A percentile compares a stretch with the other conserved stretches of the same genome.
phyloP scores from a whole-genome alignment of 371 early-diverging fungal species.

The Mortierella polycephala region DNA sequence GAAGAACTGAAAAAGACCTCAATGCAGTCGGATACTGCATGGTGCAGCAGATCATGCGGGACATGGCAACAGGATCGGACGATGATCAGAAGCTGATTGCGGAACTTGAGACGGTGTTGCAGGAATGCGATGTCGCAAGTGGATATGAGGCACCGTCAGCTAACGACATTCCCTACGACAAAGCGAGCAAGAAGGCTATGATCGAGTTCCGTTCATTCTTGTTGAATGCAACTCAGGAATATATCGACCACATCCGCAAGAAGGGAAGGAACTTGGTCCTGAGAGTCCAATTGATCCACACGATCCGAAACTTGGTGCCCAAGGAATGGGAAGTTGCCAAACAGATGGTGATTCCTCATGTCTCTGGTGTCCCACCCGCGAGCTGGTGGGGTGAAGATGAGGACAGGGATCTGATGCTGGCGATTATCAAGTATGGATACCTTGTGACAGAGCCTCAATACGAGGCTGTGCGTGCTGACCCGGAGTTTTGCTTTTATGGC shows the following conservation, averaged over 20 bases:
- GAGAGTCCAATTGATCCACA: slow-evolving; percentile 81
- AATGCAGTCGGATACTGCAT: slow-evolving; percentile 59
- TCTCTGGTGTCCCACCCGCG: slow-evolving; percentile 65
- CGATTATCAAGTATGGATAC: slow-evolving; percentile 86
- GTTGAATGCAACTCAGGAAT: slow-evolving; percentile 74
- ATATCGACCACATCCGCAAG: slow-evolving; percentile 76
- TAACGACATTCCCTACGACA: slow-evolving; percentile 67
- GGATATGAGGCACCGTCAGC: slow-evolving; percentile 41
- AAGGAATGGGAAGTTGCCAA: slow-evolving; percentile 66
- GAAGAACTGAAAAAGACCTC: slow-evolving; percentile 68
- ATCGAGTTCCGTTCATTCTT: slow-evolving; percentile 76
- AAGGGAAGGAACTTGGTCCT: slow-evolving; percentile 79
- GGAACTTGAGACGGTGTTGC: slow-evolving; percentile 45
- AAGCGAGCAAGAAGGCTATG: slow-evolving; percentile 69
- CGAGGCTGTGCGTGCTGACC: slow-evolving; percentile 72
- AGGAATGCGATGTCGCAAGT: slow-evolving; percentile 55
- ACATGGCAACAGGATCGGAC: slow-evolving; percentile 29
- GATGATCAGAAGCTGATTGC: slow-evolving; percentile 38
- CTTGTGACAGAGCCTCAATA: slow-evolving; percentile 67
- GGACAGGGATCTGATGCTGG: slow-evolving; percentile 85
- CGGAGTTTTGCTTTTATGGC: slow-evolving; percentile 76
- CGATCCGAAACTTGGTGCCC: slow-evolving; percentile 73
- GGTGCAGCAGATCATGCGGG: slow-evolving; percentile 41
- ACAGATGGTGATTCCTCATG: slow-evolving; percentile 64
- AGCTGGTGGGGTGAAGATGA: slow-evolving; percentile 88